These are phyloP conservation scores for Cucumis sativus DNA, from an alignment of 306 rosid genomes.

Conservation along the genomic window Cucumber_9930_V3 NC_026660.2:5414501-5415000, in stretches of 20 bases:
- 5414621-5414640: not conserved
- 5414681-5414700: not conserved
- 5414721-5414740: not conserved
- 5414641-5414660: not conserved
- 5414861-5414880: too few species aligned
- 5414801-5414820: too few species aligned
- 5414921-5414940: too few species aligned
- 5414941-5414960: too few species aligned
- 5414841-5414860: too few species aligned
- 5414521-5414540: constrained; percentile 8
- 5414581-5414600: not conserved
- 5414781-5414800: not conserved
- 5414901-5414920: too few species aligned
- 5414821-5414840: too few species aligned
- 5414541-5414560: constrained; percentile 7
- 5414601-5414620: not conserved
- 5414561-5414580: not conserved
- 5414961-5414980: too few species aligned
- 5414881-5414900: too few species aligned
- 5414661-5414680: not conserved
- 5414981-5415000: too few species aligned
- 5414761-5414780: not conserved
- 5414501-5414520: not conserved
- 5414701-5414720: not conserved
- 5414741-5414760: not conserved